Evolutionary conservation across 371 early-diverging fungal species (phyloP).

Genomic region (Capillidium heterosporum): DNA sequence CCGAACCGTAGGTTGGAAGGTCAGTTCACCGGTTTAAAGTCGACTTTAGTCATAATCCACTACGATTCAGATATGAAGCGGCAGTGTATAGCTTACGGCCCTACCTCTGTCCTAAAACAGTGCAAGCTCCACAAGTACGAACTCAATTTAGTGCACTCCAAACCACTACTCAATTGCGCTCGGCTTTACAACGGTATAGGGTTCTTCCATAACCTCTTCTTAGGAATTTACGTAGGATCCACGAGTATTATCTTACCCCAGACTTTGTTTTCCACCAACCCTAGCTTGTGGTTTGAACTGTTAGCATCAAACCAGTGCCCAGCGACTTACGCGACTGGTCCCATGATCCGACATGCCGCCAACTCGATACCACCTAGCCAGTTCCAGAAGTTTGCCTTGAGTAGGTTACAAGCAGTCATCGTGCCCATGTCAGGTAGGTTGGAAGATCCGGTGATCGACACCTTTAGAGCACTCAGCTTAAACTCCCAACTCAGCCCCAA

Average conservation of each 20-base stretch:
- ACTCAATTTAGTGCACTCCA: conserved; percentile 40
- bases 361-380: conserved; percentile 19
- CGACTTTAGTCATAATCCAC: conserved; percentile 31
- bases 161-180: conserved; percentile 47
- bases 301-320: conserved; percentile 26
- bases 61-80: conserved; percentile 30
- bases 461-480: background rate
- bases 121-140: conserved; percentile 63
- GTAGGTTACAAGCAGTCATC: conserved; percentile 44
- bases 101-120: conserved; percentile 45
- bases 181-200: conserved; percentile 51
- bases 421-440: conserved; percentile 50
- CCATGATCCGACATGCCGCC: conserved; percentile 61
- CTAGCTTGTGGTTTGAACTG: conserved; percentile 44
- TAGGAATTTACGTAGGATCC: conserved; percentile 57
- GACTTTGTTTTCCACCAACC: conserved; percentile 26
- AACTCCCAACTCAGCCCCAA: background rate
- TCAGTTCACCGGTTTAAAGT: conserved; percentile 17
- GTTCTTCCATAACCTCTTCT: conserved; percentile 41
- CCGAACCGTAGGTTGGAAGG: conserved; percentile 6
- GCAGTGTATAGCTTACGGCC: conserved; percentile 34
- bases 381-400: conserved; percentile 24
- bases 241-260: conserved; percentile 31
- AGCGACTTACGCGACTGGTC: conserved; percentile 46
- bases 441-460: conserved; percentile 10